Evolutionary conservation across 257 asterid genomes (phyloP).

Genomic region (Datura wrightii): DNA sequence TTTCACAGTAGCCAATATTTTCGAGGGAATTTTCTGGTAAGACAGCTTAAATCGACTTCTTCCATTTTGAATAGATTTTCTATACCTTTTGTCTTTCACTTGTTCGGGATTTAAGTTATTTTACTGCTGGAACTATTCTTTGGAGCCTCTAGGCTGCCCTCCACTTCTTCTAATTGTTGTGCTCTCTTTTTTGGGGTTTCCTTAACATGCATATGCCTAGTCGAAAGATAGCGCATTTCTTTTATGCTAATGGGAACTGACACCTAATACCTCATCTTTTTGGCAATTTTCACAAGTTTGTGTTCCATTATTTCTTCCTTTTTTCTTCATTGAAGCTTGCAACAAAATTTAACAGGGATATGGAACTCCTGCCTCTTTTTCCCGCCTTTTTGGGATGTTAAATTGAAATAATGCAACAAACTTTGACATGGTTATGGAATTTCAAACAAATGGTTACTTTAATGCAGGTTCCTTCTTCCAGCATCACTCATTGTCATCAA

Average conservation of each 20-base stretch:
- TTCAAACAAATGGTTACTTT: conserved; percentile 38
- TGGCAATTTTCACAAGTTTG: background rate
- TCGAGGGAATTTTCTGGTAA: conserved; percentile 89
- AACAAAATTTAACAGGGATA: background rate
- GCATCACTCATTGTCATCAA: conserved; percentile 87
- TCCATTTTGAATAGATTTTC: conserved; percentile 13
- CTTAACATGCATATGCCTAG: background rate
- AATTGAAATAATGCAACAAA: conserved; percentile 2
- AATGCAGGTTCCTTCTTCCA: conserved; percentile 96
- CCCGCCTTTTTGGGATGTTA: background rate
- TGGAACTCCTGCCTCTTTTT: background rate
- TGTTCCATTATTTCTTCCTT: background rate
- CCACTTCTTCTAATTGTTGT: background rate
- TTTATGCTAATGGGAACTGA: background rate
- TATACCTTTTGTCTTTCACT: background rate
- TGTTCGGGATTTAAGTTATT: background rate
- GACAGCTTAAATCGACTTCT: conserved; percentile 21
- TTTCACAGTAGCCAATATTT: conserved; percentile 81
- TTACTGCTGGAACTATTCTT: background rate
- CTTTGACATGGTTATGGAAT: conserved; percentile 38
- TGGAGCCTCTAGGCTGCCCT: background rate
- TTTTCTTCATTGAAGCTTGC: background rate
- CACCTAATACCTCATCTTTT: background rate
- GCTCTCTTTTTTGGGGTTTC: background rate
- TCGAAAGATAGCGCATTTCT: background rate